These are phyloP conservation scores for Aspergillus fructus DNA, from an alignment of 2,329 filamentous ascomycete species.

Conservation along the genomic window DNA sequence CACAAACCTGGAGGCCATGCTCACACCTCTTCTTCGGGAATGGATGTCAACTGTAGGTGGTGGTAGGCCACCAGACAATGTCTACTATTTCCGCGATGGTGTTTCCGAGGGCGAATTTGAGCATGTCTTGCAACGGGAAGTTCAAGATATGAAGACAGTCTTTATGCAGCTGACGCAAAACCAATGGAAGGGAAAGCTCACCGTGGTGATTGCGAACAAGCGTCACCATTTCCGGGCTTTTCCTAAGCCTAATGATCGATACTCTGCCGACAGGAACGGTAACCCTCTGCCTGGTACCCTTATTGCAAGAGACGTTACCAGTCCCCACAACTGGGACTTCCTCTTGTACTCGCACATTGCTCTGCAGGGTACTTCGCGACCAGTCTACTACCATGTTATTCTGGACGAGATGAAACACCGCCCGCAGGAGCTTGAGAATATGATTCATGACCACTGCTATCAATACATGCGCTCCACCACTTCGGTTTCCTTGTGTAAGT, in stretches of 20 bases:
- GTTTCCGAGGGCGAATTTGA: slow-evolving; percentile 84
- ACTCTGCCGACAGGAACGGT: slow-evolving; percentile 66
- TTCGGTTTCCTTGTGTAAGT: slow-evolving; percentile 71
- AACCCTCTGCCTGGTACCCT: slow-evolving; percentile 86
- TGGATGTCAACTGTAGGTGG: slow-evolving; percentile 62
- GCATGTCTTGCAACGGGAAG: slow-evolving; percentile 76
- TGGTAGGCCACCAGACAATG: slow-evolving; percentile 63
- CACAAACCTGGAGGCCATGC: slow-evolving; percentile 64
- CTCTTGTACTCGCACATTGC: slow-evolving; percentile 71
- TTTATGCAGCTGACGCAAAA: slow-evolving; percentile 46
- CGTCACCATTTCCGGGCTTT: slow-evolving; percentile 94
- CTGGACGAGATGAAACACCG: slow-evolving; percentile 72
- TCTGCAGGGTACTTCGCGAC: slow-evolving; percentile 90
- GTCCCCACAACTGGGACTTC: slow-evolving; percentile 88
- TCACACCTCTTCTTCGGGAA: slow-evolving; percentile 61
- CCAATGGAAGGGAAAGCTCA: slow-evolving; percentile 63
- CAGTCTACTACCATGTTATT: slow-evolving; percentile 89
- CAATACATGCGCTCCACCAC: slow-evolving; percentile 91
- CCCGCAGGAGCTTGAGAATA: slow-evolving; percentile 71
- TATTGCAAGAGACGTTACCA: slow-evolving; percentile 85
- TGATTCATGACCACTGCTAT: slow-evolving; percentile 95
- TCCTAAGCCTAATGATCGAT: slow-evolving; percentile 57
- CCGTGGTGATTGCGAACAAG: slow-evolving; percentile 86
- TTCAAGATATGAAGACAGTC: slow-evolving; percentile 65
- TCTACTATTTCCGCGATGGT: slow-evolving; percentile 93